Percentiles rank a stretch among this genome's conserved stretches.
Evolutionary conservation across 192 early-diverging fungal species (phyloP).

Genomic region (Cetraspora pellucida): DNA sequence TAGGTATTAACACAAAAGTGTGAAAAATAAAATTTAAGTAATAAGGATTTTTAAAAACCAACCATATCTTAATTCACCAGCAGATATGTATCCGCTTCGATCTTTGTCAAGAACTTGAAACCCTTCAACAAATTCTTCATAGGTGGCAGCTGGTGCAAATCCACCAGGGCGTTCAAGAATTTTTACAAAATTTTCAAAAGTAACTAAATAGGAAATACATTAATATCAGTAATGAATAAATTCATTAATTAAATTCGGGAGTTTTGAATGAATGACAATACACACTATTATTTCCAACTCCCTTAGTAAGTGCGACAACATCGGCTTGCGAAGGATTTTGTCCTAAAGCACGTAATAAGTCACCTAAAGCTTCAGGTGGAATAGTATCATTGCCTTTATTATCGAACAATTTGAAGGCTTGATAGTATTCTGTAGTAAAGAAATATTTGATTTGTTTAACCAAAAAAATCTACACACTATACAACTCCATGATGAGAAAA

Average conservation of each 20-base stretch:
- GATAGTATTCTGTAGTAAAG: slow-evolving; percentile 65
- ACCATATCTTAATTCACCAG: slow-evolving; percentile 78
- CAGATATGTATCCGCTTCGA: slow-evolving; percentile 72
- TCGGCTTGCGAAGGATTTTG: slow-evolving; percentile 81
- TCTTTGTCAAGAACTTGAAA: slow-evolving; percentile 91
- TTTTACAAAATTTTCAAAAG: slow-evolving; percentile 73
- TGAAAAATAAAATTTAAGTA: not conserved
- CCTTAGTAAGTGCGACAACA: slow-evolving; percentile 62
- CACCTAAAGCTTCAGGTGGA: slow-evolving; percentile 65
- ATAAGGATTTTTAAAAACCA: slow-evolving; percentile 28
- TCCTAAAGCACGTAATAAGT: slow-evolving; percentile 74
- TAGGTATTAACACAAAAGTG: not conserved
- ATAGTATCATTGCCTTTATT: slow-evolving; percentile 73
- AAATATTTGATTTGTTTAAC: too few species aligned
- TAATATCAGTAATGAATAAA: not conserved
- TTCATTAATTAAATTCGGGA: not conserved
- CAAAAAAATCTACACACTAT: too few species aligned
- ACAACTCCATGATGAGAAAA: too few species aligned
- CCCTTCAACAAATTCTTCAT: slow-evolving; percentile 79
- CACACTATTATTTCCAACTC: slow-evolving; percentile 47
- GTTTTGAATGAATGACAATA: not conserved
- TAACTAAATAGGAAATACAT: slow-evolving; percentile 34
- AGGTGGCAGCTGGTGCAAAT: slow-evolving; percentile 70
- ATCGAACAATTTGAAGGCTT: slow-evolving; percentile 81
- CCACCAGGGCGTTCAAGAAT: slow-evolving; percentile 73